Evolutionary conservation across 225 moss, liverwort and hornwort genomes (phyloP), one percentile per base, ranked within the genome.

Genomic region (Pleurozium schreberi): DNA sequence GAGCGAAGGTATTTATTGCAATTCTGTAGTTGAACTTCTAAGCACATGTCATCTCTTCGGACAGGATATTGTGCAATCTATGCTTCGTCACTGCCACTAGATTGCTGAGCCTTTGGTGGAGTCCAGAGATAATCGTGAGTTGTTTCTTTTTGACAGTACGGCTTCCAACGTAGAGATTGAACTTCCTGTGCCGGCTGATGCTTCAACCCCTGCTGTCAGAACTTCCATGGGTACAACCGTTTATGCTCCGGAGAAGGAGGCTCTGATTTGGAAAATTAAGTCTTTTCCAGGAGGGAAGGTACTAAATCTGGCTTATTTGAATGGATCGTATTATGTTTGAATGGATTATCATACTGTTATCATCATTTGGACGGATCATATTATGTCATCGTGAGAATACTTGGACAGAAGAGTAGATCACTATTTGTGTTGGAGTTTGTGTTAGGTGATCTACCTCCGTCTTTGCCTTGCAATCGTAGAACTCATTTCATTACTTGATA

Each of bases 281-380:
- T 99, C 98, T 57, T 99, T 99, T 82, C 96, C 98, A 77, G 98
- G 98, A 87, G 98, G 98, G 89, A 99, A 99, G 98, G 98, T 96
- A 91, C 43, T 50, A 60, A 75, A 71, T 84, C 36, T 81, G 43
- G 16, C 86, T 57, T 59, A 36, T 50, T 69, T 74, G 45, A 73
- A 68, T 89, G 83, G 76, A 67, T 83, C 40, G 18, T 11, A 68
- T 38, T 71, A 50, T 67, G 55, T 80, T 81, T 80, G 58, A 6
- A 58, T 58, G 58, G 33, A 43, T 30, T 26, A 23, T 75, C 85
- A 23, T 52, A 30, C 34, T 78, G n/a, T 55, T 53, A 42, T 87
- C 23, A 36, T 64, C 22, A 43, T 77, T 76, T 85, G 31, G 77
- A 60, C 78, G 88, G 62, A 87, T 85, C 53, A 53, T 31, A 42